phyloP scores from a whole-genome alignment of 495 filamentous ascomycete species.

The Mycothermus thermophilus region DNA sequence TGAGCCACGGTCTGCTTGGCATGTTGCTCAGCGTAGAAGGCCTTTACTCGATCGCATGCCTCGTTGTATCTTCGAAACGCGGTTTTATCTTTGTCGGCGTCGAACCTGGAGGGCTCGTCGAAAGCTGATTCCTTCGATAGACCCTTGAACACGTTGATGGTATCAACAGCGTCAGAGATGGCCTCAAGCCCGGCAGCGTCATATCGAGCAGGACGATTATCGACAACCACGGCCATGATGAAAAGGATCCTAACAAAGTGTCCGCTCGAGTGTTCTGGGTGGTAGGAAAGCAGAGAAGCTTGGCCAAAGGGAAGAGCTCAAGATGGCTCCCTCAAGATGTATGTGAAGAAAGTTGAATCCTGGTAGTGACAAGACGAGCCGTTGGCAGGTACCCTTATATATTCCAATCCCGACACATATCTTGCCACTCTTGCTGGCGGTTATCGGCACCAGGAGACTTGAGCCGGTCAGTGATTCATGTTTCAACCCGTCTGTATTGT shows the following conservation, averaged over 20 bases:
- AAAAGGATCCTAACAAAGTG: background rate
- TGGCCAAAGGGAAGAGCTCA: too few species aligned
- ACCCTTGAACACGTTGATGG: conserved; percentile 62
- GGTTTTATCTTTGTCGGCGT: conserved; percentile 65
- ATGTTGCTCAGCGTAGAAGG: conserved; percentile 76
- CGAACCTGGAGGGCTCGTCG: conserved; percentile 52
- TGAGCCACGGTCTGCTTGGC: conserved; percentile 73
- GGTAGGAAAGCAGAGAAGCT: too few species aligned
- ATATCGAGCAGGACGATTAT: background rate
- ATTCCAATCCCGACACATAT: too few species aligned
- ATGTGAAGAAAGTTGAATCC: too few species aligned
- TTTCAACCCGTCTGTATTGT: too few species aligned
- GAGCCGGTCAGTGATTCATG: too few species aligned
- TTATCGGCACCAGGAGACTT: too few species aligned
- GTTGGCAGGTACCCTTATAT: too few species aligned
- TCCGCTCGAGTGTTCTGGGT: background rate
- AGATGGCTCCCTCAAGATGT: too few species aligned
- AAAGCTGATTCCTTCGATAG: conserved; percentile 36
- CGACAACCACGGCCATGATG: conserved; percentile 1
- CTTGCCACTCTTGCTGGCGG: too few species aligned
- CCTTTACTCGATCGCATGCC: conserved; percentile 65
- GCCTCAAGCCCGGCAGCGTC: conserved; percentile 65
- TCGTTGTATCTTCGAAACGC: conserved; percentile 67
- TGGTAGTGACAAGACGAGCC: too few species aligned
- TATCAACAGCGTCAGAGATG: conserved; percentile 66